Evolutionary conservation across 192 early-diverging fungal genomes (phyloP).

Genomic region (Backusella mclennaniae): DNA sequence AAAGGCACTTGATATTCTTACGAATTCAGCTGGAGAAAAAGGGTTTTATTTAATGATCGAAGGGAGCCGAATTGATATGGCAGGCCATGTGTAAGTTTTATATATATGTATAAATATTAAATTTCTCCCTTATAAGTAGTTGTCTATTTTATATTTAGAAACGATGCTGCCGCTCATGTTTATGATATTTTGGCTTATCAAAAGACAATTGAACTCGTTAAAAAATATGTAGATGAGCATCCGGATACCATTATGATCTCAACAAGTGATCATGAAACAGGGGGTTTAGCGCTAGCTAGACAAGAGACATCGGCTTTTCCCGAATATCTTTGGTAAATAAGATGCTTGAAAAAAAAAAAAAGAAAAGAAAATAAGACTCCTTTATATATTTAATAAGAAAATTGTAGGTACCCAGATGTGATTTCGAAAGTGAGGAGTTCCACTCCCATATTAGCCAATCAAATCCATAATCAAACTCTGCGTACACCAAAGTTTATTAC

Average conservation of each 20-base stretch:
- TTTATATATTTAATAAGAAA: not conserved
- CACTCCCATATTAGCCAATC: slow-evolving; percentile 48
- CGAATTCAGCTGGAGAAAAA: slow-evolving; percentile 44
- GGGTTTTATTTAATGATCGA: slow-evolving; percentile 99
- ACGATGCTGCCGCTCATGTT: slow-evolving; percentile 90
- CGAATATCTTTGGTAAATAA: slow-evolving; percentile 73
- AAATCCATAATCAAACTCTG: slow-evolving; percentile 46
- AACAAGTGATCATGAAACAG: slow-evolving; percentile 95
- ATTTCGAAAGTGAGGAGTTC: slow-evolving; percentile 70
- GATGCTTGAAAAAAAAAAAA: not conserved
- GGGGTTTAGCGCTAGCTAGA: slow-evolving; percentile 82
- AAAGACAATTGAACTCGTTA: slow-evolving; percentile 67
- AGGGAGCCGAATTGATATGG: slow-evolving; percentile 95
- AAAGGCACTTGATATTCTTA: slow-evolving; percentile 79
- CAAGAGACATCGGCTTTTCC: slow-evolving; percentile 75
- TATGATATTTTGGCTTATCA: slow-evolving; percentile 93
- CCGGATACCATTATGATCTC: slow-evolving; percentile 91
- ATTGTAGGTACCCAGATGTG: slow-evolving; percentile 64
- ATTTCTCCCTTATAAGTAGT: not conserved
- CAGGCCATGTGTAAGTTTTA: slow-evolving; percentile 68
- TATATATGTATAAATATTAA: not conserved
- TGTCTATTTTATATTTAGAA: slow-evolving; percentile 45
- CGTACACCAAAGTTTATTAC: slow-evolving; percentile 65
- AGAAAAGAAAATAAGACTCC: not conserved
- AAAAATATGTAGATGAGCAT: slow-evolving; percentile 74